Percentiles rank a stretch among this genome's conserved stretches.
phyloP scores from a whole-genome alignment of 495 filamentous ascomycete genomes.

The Penicillium bovifimosum region DNA sequence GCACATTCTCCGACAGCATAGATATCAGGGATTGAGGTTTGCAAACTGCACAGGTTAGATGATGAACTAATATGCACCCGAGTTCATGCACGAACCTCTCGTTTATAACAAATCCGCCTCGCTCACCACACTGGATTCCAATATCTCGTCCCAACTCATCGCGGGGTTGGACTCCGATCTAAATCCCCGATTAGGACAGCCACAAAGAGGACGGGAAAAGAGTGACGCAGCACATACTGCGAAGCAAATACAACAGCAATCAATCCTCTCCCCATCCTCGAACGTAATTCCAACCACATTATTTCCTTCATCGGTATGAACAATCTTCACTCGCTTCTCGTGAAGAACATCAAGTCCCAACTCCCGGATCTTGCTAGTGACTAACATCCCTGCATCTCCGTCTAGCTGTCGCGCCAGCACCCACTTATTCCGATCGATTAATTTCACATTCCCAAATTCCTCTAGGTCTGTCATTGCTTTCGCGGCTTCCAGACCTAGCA shows the following conservation, averaged over 20 bases:
- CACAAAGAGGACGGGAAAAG: background rate
- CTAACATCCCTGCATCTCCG: slow-evolving; percentile 74
- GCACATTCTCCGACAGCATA: slow-evolving; percentile 96
- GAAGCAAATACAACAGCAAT: slow-evolving; percentile 84
- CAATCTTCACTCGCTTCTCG: slow-evolving; percentile 68
- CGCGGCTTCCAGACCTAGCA: slow-evolving; percentile 88
- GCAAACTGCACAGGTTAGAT: slow-evolving; percentile 40
- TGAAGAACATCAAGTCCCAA: slow-evolving; percentile 83
- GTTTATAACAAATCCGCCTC: slow-evolving; percentile 74
- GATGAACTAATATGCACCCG: background rate
- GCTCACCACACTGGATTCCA: slow-evolving; percentile 67
- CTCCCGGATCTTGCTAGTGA: slow-evolving; percentile 73
- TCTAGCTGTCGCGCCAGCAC: slow-evolving; percentile 85
- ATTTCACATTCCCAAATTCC: slow-evolving; percentile 68
- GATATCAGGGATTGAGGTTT: slow-evolving; percentile 67
- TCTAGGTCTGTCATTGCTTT: slow-evolving; percentile 92
- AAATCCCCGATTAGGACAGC: background rate
- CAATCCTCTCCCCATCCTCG: slow-evolving; percentile 77
- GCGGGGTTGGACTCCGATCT: slow-evolving; percentile 77
- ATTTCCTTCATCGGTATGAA: slow-evolving; percentile 62
- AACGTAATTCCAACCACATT: slow-evolving; percentile 72
- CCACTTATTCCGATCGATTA: slow-evolving; percentile 89
- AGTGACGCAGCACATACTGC: slow-evolving; percentile 49
- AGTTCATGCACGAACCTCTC: slow-evolving; percentile 37
- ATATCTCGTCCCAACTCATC: slow-evolving; percentile 71